Conservation (phyloP, 1,284 basidiomycete genomes). For the Xerocomus nothofagi region DNA sequence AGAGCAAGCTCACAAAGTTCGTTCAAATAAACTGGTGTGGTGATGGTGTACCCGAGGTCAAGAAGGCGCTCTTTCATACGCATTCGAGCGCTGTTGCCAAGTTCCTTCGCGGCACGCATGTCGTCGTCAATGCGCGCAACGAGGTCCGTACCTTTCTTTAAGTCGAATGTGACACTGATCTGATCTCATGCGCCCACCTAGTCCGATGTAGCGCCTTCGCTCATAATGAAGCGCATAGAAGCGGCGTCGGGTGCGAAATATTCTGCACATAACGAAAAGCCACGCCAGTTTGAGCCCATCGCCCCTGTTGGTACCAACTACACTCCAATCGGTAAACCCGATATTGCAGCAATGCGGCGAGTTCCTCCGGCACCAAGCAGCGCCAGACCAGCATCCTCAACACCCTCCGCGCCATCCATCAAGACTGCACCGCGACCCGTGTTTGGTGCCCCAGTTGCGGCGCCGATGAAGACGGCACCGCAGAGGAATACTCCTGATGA, state of each 20-base stretch:
- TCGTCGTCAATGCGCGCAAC: constrained; percentile 89
- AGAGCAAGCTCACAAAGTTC: constrained; percentile 90
- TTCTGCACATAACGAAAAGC: constrained; percentile 67
- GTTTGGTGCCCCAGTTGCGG: constrained; percentile 44
- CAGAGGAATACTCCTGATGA: constrained; percentile 48
- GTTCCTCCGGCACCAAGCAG: constrained; percentile 37
- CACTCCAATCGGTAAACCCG: constrained; percentile 67
- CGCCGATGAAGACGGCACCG: constrained; percentile 41
- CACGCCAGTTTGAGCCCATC: constrained; percentile 67
- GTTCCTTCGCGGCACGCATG: constrained; percentile 84
- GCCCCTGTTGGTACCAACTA: constrained; percentile 73
- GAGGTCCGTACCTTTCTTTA: constrained; percentile 55
- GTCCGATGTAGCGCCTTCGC: constrained; percentile 77
- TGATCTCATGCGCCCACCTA: constrained; percentile 29
- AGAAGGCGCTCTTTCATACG: constrained; percentile 91
- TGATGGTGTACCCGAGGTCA: constrained; percentile 90
- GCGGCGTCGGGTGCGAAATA: constrained; percentile 94
- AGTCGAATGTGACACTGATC: not conserved
- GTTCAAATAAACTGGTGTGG: constrained; percentile 94
- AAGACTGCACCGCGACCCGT: constrained; percentile 46
- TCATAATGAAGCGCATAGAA: constrained; percentile 87
- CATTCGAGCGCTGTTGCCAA: constrained; percentile 83
- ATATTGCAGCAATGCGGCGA: constrained; percentile 62
- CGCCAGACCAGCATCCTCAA: constrained; percentile 22
- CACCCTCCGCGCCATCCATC: constrained; percentile 32